A percentile compares a stretch with the other conserved stretches of the same genome.
phyloP scores from a whole-genome alignment of 83 land plant genomes.

The Picea abies region DNA sequence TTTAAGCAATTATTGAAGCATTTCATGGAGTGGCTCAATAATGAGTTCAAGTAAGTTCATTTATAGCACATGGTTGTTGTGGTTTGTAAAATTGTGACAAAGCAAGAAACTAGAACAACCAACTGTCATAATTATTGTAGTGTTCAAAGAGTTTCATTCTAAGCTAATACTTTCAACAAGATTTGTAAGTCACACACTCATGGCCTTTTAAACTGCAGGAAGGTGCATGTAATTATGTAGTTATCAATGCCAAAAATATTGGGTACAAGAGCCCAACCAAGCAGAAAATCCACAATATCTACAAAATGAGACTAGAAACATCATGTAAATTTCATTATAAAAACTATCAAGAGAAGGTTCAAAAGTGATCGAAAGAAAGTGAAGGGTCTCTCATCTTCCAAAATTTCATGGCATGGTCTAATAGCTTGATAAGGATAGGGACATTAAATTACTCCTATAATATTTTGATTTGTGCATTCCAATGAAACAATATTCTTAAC shows the following conservation, averaged over 20 bases:
- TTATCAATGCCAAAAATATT: slow-evolving; percentile 74
- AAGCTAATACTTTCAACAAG: slow-evolving; percentile 76
- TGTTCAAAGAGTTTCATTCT: slow-evolving; percentile 61
- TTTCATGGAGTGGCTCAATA: slow-evolving; percentile 42
- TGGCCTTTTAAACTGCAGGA: slow-evolving; percentile 80
- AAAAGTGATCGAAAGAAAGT: slow-evolving; percentile 63
- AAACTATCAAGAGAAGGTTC: slow-evolving; percentile 45
- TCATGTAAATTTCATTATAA: slow-evolving; percentile 60
- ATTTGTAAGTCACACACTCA: slow-evolving; percentile 79
- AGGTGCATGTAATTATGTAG: slow-evolving; percentile 66
- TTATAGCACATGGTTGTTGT: slow-evolving; percentile 69
- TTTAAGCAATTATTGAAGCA: slow-evolving; percentile 70
- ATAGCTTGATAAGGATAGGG: no score
- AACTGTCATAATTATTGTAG: slow-evolving; percentile 58
- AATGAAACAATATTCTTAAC: no score
- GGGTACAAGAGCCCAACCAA: slow-evolving; percentile 96
- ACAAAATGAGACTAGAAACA: slow-evolving; percentile 77
- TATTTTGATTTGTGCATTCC: no score
- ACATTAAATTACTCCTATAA: no score
- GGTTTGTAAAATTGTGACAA: slow-evolving; percentile 78
- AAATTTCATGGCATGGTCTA: no score
- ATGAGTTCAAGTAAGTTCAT: slow-evolving; percentile 53
- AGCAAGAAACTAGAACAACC: slow-evolving; percentile 85
- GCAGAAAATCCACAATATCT: slow-evolving; percentile 91
- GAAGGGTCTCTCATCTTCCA: slow-evolving; percentile 87